These are phyloP conservation scores for Cutaneotrichosporon spelunceum DNA, from an alignment of 1,284 basidiomycete genomes.

Conservation along the genomic window DNA sequence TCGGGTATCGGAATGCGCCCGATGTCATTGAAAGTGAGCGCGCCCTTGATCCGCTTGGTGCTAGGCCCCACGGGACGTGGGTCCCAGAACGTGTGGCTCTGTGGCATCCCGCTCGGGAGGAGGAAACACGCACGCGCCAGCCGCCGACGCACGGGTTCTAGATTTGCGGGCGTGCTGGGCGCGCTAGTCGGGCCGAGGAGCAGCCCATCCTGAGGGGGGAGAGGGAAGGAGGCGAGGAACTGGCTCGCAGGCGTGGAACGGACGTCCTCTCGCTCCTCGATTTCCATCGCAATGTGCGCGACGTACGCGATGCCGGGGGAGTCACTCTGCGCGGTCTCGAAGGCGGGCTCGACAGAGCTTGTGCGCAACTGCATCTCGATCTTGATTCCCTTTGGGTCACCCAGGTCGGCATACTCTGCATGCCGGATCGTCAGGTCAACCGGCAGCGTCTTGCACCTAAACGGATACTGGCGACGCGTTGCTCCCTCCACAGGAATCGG, in stretches of 20 bases:
- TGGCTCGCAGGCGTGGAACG: neutral
- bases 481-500: constrained; percentile 16
- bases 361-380: constrained; percentile 1
- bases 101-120: neutral
- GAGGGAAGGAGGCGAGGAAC: constrained; percentile 4
- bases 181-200: constrained; percentile 4
- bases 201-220: neutral
- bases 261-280: constrained; percentile 35
- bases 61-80: neutral
- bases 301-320: constrained; percentile 13
- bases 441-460: constrained; percentile 13
- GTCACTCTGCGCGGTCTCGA: too few relatives aligned
- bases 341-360: neutral
- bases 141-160: neutral
- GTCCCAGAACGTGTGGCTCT: neutral
- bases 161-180: neutral
- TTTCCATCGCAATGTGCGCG: constrained; percentile 46
- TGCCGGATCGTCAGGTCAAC: constrained; percentile 3
- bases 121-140: neutral
- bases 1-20: constrained; percentile 19
- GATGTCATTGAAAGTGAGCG: neutral
- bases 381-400: constrained; percentile 1
- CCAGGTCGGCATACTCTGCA: constrained; percentile 1
- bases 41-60: constrained; percentile 4
- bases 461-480: constrained; percentile 29